Evolutionary conservation across 441 rosid species (phyloP), one percentile per base, ranked within the genome.

Genomic region (Arabidopsis lyrata): DNA sequence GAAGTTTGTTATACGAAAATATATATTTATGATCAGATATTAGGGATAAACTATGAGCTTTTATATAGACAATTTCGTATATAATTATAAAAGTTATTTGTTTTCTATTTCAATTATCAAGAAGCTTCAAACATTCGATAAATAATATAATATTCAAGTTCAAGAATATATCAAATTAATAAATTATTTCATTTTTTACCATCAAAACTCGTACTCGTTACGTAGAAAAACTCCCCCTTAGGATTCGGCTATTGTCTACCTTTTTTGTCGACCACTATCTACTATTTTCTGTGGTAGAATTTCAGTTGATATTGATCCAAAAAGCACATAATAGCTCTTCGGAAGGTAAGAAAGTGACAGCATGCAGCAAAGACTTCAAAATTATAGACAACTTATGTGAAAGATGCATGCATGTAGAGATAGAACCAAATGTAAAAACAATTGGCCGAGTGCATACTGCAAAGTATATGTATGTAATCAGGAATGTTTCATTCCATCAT

Each of bases 331-430:
- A 57, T 57, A 34, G 56, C 16, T 45, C 32, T 1, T 57, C 47
- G 65, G 27, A 57, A 61, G 56, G 39, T 8, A 34, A 45, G 38
- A 58, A 70, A 39, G 6, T 48, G 58, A 22, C 15, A 70, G 29
- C 66, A 20, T 24, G 32, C 45, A 44, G 32, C 74, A 58, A 35
- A 35, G 27, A 47, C 47, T 48, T 20, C 50, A 36, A 50, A 48
- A 49, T 32, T 36, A 35, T 60, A 34, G 27, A 50, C 52, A 27
- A 29, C 9, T 8, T 24, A 50, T 50, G 12, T 18, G 35, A 16
- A 24, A 49, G 22, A 70, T 24, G 14, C 47, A 34, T 34, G 36
- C 9, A 42, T 14, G 16, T 20, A 49, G 32, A 15, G 59, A 41
- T 72, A 6, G 12, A 41, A 35, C 55, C n/a, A 10, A 16, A 20